phyloP scores from a whole-genome alignment of 108 stramenopile species.

The Epithemia pelagica region DNA sequence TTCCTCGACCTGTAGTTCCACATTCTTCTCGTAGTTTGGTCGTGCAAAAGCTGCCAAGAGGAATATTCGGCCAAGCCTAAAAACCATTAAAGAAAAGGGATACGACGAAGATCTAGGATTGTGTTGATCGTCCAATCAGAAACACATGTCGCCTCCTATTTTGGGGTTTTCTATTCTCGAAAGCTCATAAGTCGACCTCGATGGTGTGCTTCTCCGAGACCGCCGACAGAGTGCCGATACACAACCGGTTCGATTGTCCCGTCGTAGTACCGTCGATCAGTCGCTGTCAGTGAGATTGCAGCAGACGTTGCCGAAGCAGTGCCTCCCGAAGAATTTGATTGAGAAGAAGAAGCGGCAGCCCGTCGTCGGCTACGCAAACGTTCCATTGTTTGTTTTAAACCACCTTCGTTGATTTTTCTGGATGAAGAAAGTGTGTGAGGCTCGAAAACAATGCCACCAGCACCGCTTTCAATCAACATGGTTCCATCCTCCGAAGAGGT shows the following conservation, averaged over 20 bases:
- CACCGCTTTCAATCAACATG: neutral
- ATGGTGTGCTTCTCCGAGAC: slow-evolving; percentile 38
- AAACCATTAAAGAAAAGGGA: too few species aligned
- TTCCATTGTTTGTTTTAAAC: neutral
- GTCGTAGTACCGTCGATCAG: slow-evolving; percentile 7
- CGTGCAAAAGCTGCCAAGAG: too few species aligned
- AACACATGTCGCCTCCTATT: too few species aligned
- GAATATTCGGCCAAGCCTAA: too few species aligned
- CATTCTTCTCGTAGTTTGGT: too few species aligned
- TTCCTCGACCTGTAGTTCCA: too few species aligned
- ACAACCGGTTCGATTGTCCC: slow-evolving; percentile 17
- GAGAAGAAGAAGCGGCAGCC: slow-evolving; percentile 1
- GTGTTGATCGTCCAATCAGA: too few species aligned
- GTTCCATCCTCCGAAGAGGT: slow-evolving; percentile 1
- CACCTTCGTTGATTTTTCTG: neutral
- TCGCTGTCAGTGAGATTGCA: slow-evolving; percentile 13
- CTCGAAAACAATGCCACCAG: neutral
- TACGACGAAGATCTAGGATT: too few species aligned
- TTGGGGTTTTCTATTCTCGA: too few species aligned
- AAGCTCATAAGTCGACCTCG: slow-evolving; percentile 37
- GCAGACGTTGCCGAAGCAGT: neutral
- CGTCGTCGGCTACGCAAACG: slow-evolving; percentile 1
- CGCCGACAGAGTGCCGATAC: slow-evolving; percentile 20
- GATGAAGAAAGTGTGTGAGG: neutral
- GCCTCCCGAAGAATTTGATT: neutral